Evolutionary conservation across 225 moss, liverwort and hornwort genomes (phyloP).

Genomic region (Thuidium tamariscinum): DNA sequence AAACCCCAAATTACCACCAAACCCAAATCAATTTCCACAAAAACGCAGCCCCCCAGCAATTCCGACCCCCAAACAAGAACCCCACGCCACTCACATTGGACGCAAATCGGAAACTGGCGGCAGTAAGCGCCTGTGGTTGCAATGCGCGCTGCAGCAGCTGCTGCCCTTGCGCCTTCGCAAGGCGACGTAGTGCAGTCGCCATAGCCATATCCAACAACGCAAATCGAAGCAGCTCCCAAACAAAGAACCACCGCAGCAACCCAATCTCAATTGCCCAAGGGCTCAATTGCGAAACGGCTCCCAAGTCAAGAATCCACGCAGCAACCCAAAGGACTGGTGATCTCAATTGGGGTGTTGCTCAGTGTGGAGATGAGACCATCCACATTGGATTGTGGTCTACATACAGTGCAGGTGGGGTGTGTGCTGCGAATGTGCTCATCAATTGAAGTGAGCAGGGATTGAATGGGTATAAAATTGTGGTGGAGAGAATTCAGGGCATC

Average conservation of each 20-base stretch:
- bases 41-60: background rate
- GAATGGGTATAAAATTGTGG: background rate
- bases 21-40: background rate
- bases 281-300: background rate
- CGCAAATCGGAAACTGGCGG: constrained; percentile 1
- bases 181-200: constrained; percentile 52
- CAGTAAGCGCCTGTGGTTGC: constrained; percentile 11
- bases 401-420: background rate
- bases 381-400: background rate
- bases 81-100: background rate
- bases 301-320: background rate
- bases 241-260: background rate
- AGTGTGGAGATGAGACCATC: background rate
- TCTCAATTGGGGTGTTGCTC: background rate
- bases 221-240: too few species aligned
- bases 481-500: background rate
- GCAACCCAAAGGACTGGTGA: background rate
- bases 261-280: background rate
- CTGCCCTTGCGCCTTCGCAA: constrained; percentile 33
- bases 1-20: background rate
- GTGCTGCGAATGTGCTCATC: background rate
- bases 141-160: constrained; percentile 27
- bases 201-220: constrained; percentile 27
- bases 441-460: background rate
- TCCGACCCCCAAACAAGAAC: background rate